These are phyloP conservation scores for Stenocarpella maydis DNA, from an alignment of 2,329 filamentous ascomycete species.

Conservation along the genomic window DNA sequence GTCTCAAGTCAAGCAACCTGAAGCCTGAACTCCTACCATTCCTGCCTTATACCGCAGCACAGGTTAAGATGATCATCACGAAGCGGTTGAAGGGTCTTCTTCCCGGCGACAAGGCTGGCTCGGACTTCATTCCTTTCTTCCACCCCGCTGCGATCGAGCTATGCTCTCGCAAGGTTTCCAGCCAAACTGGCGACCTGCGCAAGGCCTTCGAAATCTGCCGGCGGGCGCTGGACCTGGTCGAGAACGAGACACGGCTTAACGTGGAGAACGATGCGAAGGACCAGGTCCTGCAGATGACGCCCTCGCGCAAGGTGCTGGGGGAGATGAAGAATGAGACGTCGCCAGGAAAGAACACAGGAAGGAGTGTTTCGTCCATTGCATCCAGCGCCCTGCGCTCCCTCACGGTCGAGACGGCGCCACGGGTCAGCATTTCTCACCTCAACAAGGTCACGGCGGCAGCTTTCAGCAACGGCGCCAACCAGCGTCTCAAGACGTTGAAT, in stretches of 20 bases:
- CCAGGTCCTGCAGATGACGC: conserved; percentile 65
- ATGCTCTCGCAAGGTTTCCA: conserved; percentile 92
- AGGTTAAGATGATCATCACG: conserved; percentile 88
- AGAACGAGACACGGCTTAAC: conserved; percentile 81
- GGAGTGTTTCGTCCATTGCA: conserved; percentile 57
- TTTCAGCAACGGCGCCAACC: conserved; percentile 87
- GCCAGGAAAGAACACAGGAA: conserved; percentile 48
- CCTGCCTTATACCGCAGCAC: conserved; percentile 85
- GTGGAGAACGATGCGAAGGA: conserved; percentile 70
- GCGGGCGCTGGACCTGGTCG: conserved; percentile 86
- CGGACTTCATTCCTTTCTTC: conserved; percentile 81
- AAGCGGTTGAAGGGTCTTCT: conserved; percentile 81
- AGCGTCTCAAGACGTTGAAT: conserved; percentile 87
- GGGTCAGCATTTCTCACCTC: conserved; percentile 88
- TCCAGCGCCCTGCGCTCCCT: conserved; percentile 66
- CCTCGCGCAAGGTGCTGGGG: conserved; percentile 78
- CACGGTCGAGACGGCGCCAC: conserved; percentile 81
- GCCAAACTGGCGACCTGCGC: conserved; percentile 91
- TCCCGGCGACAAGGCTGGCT: conserved; percentile 59
- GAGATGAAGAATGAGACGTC: conserved; percentile 82
- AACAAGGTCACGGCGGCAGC: conserved; percentile 89
- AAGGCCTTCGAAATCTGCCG: conserved; percentile 96
- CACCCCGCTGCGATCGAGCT: conserved; percentile 94
- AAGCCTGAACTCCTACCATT: conserved; percentile 92
- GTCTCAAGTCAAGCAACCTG: conserved; percentile 90